Evolutionary conservation across 495 filamentous ascomycete species (phyloP).

Genomic region (Penicillium antarcticum): DNA sequence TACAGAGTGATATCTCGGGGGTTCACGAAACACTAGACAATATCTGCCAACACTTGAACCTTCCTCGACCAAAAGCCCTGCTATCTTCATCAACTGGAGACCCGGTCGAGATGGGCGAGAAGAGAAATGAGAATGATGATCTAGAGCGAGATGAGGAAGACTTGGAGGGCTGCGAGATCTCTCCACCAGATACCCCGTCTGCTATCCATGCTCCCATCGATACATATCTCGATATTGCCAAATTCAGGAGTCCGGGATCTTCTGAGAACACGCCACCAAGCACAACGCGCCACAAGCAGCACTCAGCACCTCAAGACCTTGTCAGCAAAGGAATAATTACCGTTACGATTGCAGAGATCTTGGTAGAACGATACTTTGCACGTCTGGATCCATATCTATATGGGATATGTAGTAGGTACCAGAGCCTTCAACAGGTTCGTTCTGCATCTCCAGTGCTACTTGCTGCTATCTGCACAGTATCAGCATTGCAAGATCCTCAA

Average conservation of each 20-base stretch:
- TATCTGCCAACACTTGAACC: conserved; percentile 14
- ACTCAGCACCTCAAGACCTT: conserved; percentile 29
- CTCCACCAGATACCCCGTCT: conserved; percentile 28
- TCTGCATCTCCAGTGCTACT: conserved; percentile 31
- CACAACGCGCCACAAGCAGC: conserved; percentile 16
- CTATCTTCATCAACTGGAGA: conserved; percentile 8
- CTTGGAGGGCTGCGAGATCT: conserved; percentile 25
- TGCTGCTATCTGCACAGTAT: conserved; percentile 41
- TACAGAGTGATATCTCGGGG: conserved; percentile 14
- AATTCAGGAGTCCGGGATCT: conserved; percentile 22
- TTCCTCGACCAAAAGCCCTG: conserved; percentile 13
- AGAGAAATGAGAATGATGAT: conserved; percentile 10
- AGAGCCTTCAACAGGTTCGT: conserved; percentile 27
- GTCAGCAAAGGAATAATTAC: conserved; percentile 35
- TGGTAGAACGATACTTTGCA: conserved; percentile 37
- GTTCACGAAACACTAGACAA: conserved; percentile 9
- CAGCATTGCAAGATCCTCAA: conserved; percentile 37
- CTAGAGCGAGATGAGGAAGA: conserved; percentile 18
- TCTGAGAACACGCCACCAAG: conserved; percentile 22
- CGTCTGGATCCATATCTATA: conserved; percentile 44
- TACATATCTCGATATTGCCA: conserved; percentile 28
- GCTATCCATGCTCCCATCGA: conserved; percentile 39
- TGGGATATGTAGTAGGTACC: conserved; percentile 34
- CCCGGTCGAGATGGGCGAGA: not conserved
- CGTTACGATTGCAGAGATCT: conserved; percentile 27